A percentile compares a stretch with the other conserved stretches of the same genome.
Evolutionary conservation across 441 rosid genomes (phyloP).

Genomic region (Caryocar brasiliense): DNA sequence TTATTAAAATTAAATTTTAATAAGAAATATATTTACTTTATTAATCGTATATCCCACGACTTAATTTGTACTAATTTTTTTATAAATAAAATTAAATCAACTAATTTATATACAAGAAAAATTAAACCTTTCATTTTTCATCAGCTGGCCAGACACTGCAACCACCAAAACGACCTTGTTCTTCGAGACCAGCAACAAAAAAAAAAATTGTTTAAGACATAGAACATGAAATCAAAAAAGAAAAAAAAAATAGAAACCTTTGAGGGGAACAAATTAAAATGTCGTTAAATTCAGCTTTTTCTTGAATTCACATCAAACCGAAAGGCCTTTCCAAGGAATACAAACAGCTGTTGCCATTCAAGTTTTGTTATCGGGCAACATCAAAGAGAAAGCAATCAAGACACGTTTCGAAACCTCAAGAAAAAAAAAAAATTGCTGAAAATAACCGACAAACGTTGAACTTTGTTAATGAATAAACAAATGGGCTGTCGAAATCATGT

Average conservation of each 20-base stretch:
- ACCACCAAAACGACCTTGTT: conserved; percentile 31
- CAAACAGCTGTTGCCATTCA: no score
- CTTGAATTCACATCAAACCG: no score
- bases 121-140: conserved; percentile 4
- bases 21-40: no score
- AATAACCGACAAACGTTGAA: conserved; percentile 26
- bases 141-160: conserved; percentile 29
- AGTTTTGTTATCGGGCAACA: conserved; percentile 6
- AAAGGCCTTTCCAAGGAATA: no score
- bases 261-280: not conserved
- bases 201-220: no score
- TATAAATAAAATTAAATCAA: no score
- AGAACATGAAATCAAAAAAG: no score
- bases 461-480: conserved; percentile 3
- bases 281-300: no score
- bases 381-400: conserved; percentile 14
- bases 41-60: no score
- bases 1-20: no score
- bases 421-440: conserved; percentile 6
- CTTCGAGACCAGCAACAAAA: conserved; percentile 1
- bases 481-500: conserved; percentile 24
- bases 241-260: not conserved
- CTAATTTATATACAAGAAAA: not conserved
- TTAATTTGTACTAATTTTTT: no score
- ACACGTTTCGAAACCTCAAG: conserved; percentile 20